These are phyloP conservation scores for Rhizophagus clarus DNA, from an alignment of 192 early-diverging fungal species.

Conservation along the genomic window DNA sequence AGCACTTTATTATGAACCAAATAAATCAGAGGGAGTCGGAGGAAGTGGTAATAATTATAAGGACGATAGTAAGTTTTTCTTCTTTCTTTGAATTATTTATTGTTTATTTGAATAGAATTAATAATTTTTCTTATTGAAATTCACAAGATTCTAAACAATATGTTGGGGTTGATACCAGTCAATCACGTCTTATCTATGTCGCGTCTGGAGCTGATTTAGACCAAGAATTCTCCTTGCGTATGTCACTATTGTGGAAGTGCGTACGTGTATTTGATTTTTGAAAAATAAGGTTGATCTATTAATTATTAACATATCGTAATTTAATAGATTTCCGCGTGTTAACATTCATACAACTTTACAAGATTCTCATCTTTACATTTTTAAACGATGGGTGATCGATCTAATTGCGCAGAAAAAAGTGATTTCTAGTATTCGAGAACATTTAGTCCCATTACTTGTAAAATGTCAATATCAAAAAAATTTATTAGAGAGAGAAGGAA, in stretches of 20 bases:
- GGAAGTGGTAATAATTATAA: conserved; percentile 46
- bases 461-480: conserved; percentile 79
- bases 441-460: conserved; percentile 85
- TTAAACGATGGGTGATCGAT: conserved; percentile 93
- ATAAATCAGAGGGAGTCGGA: conserved; percentile 71
- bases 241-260: conserved; percentile 51
- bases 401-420: conserved; percentile 61
- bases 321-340: conserved; percentile 75
- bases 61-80: conserved; percentile 42
- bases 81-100: background rate
- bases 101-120: background rate
- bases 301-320: background rate
- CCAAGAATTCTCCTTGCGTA: conserved; percentile 60
- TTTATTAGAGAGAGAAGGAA: conserved; percentile 65
- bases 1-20: conserved; percentile 80
- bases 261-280: conserved; percentile 6
- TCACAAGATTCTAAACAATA: conserved; percentile 36
- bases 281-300: background rate
- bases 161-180: conserved; percentile 45
- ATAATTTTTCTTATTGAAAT: conserved; percentile 26
- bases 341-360: conserved; percentile 79
- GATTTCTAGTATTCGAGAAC: conserved; percentile 76
- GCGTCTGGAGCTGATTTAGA: conserved; percentile 45
- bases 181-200: conserved; percentile 44
- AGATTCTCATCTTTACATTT: conserved; percentile 92